Conservation (phyloP, 805 yeast genomes). For the Metschnikowia kofuensis region DNA sequence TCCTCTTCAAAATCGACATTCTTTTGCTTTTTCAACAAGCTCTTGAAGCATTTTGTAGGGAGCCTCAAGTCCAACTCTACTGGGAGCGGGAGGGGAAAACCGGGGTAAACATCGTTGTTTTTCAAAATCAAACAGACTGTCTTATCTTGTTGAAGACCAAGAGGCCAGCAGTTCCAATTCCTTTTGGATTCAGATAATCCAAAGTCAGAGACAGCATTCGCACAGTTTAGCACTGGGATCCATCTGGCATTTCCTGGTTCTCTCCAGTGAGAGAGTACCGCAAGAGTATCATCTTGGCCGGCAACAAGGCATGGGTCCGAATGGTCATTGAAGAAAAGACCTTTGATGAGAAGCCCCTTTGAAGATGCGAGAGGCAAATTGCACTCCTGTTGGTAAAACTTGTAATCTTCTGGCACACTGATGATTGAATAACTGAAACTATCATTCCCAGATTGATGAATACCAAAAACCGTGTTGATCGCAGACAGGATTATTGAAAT, state of each 20-base stretch:
- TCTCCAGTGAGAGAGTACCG: conserved; percentile 78
- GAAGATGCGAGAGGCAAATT: conserved; percentile 31
- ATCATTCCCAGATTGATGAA: conserved; percentile 37
- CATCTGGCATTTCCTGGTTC: conserved; percentile 72
- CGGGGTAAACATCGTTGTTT: conserved; percentile 63
- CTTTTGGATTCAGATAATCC: conserved; percentile 45
- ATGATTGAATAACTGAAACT: conserved; percentile 46
- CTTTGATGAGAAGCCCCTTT: conserved; percentile 46
- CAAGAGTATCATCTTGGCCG: conserved; percentile 71
- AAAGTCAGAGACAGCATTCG: conserved; percentile 42
- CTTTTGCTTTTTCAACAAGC: conserved; percentile 21
- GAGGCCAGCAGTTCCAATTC: conserved; percentile 79
- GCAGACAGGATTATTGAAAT: conserved; percentile 66
- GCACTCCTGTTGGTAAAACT: conserved; percentile 38
- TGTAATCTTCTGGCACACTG: conserved; percentile 42
- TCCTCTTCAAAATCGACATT: conserved; percentile 26
- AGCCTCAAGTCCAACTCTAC: conserved; percentile 69
- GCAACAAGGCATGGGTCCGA: conserved; percentile 86
- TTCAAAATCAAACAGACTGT: conserved; percentile 73
- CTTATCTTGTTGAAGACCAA: conserved; percentile 69
- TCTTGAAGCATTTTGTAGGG: conserved; percentile 47
- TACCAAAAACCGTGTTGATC: conserved; percentile 49
- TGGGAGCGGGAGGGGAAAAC: conserved; percentile 81
- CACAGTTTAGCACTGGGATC: conserved; percentile 77
- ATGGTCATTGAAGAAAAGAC: conserved; percentile 79